phyloP scores from a whole-genome alignment of 176 grass and related monocot species.

The Pharus latifolius region DNA sequence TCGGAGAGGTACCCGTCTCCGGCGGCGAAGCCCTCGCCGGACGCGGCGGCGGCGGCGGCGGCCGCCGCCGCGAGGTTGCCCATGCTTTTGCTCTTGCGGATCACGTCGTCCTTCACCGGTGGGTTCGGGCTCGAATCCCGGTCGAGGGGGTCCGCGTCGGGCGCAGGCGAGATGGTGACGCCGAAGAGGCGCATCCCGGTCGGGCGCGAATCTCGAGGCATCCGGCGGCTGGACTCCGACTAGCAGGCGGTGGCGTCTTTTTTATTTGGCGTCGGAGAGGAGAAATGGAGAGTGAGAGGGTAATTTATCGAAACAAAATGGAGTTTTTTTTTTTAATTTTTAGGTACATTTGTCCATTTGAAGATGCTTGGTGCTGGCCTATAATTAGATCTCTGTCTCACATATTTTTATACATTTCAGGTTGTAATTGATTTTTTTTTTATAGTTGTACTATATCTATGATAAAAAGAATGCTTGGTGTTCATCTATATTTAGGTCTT shows the following conservation, averaged over 20 bases:
- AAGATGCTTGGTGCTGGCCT: no score
- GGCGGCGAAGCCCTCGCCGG: constrained; percentile 7
- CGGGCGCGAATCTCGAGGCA: constrained; percentile 41
- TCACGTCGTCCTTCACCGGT: constrained; percentile 40
- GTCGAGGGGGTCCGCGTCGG: neutral
- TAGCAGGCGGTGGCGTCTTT: constrained; percentile 25
- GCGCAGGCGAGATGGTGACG: constrained; percentile 39
- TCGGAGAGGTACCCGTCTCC: constrained; percentile 50
- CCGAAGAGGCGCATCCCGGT: constrained; percentile 49
- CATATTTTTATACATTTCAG: no score
- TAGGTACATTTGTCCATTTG: no score
- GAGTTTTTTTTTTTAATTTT: neutral
- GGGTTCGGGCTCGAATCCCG: constrained; percentile 28
- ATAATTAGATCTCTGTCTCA: no score
- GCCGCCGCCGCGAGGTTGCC: constrained; percentile 31
- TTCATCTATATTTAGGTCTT: no score
- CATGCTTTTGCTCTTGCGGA: constrained; percentile 68
- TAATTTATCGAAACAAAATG: constrained; percentile 9
- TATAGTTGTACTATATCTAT: no score
- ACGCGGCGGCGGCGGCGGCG: neutral
- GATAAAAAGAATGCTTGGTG: no score
- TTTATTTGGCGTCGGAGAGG: constrained; percentile 12
- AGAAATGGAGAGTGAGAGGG: neutral
- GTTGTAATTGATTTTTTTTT: no score
- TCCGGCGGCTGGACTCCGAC: constrained; percentile 29